Evolutionary conservation across 495 filamentous ascomycete species (phyloP), one percentile per base, ranked within the genome.

Genomic region (Echria macrotheca): DNA sequence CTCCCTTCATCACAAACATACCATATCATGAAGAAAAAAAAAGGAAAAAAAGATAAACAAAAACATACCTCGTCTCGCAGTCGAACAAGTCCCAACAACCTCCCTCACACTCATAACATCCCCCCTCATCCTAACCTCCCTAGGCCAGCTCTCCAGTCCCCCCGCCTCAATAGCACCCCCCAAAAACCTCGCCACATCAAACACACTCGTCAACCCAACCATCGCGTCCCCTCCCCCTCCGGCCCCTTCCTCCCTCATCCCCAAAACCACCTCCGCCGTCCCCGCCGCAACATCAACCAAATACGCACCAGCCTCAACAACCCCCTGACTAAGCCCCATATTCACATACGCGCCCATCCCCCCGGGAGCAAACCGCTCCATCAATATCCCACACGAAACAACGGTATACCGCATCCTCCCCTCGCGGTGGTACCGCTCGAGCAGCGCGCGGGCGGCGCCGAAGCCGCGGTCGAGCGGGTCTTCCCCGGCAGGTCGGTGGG

Each of bases 301-400:
- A 53, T 82, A 86, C 49, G 80, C 77, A 25, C 79, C 81, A 48
- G 82, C 79, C 18, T 68, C 69, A 12, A 68, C 65, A 24, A 80
- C 58, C 10, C 69, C 69, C 32, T 61, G 64, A 6, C 64, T 61
- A 14, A 58, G 47, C 7, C 83, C 81, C 26, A 88, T 80, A 3
- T 69, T 63, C n/a, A n/a, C n/a, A 43, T 72, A 74, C 2, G 66
- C 60, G 17, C 65, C 64, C 40, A 89, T 66, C 3, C 85, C 85
- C 9, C 78, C 79, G 9, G 78, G 80, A 7, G 71, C 75, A 60
- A 89, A 88, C 9, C 85, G 70, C 57, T 89, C 85, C 69, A 86
- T 87, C 55, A 89, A 80, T n/a, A 87, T 58, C 28, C 85, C 85
- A 59, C 85, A 89, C 1, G 77, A 75, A 52, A 89, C 87, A 28